phyloP scores from a whole-genome alignment of 306 rosid species.

The Vigna angularis region DNA sequence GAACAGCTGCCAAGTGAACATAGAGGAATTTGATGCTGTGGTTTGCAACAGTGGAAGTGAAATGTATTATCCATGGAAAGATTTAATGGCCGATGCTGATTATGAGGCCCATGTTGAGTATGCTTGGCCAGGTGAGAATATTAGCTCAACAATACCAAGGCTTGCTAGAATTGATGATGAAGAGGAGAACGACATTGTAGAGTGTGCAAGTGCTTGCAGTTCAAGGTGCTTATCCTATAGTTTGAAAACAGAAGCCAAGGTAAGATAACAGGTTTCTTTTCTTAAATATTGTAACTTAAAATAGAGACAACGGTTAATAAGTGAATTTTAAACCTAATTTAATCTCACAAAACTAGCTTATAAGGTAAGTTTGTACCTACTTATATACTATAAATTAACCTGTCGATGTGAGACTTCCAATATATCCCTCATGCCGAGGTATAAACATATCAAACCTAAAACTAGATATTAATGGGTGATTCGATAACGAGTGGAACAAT shows the following conservation, averaged over 20 bases:
- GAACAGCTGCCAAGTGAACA: slow-evolving; percentile 55
- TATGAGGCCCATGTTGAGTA: slow-evolving; percentile 74
- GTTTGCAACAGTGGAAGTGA: slow-evolving; percentile 85
- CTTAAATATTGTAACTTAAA: not conserved
- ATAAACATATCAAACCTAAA: no score
- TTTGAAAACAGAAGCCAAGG: slow-evolving; percentile 60
- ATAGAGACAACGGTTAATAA: not conserved
- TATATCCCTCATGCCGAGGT: no score
- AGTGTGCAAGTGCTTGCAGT: slow-evolving; percentile 56
- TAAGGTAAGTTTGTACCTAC: no score
- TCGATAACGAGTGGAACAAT: no score
- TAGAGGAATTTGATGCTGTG: slow-evolving; percentile 73
- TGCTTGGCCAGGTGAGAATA: slow-evolving; percentile 81
- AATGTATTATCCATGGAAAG: slow-evolving; percentile 81
- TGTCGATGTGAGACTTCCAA: no score
- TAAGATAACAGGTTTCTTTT: slow-evolving; percentile 40
- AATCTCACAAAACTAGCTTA: no score
- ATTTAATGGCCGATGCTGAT: slow-evolving; percentile 66
- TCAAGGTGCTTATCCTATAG: slow-evolving; percentile 71
- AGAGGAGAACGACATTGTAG: slow-evolving; percentile 57
- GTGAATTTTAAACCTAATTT: no score
- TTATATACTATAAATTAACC: no score
- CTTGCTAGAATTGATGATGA: slow-evolving; percentile 64
- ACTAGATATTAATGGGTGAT: no score
- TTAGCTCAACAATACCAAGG: slow-evolving; percentile 68